Percentiles rank a stretch among this genome's conserved stretches.
Evolutionary conservation across 352 stramenopile species (phyloP).

Genomic region (Phytophthora niederhauseri): DNA sequence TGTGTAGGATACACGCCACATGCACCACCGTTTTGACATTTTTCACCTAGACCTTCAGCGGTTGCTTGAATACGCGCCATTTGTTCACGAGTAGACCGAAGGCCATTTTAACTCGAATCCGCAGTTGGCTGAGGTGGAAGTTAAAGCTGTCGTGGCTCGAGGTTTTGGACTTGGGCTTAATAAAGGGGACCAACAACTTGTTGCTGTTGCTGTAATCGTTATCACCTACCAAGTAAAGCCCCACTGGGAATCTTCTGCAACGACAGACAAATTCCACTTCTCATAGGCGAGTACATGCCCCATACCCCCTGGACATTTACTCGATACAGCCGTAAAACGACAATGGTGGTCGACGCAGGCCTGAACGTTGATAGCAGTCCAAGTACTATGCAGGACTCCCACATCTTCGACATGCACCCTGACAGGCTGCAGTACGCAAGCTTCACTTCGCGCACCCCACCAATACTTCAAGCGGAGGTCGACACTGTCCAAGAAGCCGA

Average conservation of each 20-base stretch:
- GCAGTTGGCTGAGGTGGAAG: background rate
- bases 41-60: constrained; percentile 7
- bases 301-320: background rate
- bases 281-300: background rate
- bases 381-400: no score
- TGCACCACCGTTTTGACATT: constrained; percentile 3
- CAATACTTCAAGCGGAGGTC: no score
- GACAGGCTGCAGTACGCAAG: no score
- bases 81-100: background rate
- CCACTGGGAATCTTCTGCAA: background rate
- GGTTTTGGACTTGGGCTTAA: background rate
- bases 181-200: background rate
- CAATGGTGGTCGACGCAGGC: background rate
- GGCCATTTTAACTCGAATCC: background rate
- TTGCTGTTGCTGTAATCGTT: background rate
- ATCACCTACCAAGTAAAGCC: background rate
- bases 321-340: background rate
- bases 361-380: constrained; percentile 1
- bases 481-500: no score
- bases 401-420: no score
- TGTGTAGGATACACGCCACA: constrained; percentile 18
- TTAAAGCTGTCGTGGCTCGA: background rate
- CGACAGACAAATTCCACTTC: background rate
- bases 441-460: no score
- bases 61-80: background rate